Base-by-base conservation (phyloP, 2,329 filamentous ascomycete genomes). In the Ceratocystis lukuohia region DNA sequence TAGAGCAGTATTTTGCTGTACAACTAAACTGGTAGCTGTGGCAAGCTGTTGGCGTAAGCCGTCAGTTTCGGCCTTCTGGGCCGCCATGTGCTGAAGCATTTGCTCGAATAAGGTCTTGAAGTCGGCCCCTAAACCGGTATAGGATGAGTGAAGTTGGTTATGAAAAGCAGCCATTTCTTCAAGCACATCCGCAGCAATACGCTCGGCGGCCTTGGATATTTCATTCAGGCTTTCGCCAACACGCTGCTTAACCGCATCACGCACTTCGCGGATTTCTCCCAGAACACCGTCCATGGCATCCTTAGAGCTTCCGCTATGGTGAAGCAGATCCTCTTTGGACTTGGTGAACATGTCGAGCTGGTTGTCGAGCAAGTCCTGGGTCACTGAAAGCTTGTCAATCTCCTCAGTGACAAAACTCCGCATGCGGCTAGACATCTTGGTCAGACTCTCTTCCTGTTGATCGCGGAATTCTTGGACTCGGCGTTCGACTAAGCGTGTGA, bases 231-330 rank as follows among this genome's bases (percentile, higher is more conserved):
- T 62, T n/a, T 66, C 53, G 22, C 64, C 64, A 12, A 68, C 66
- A 3, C 63, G 63, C 8, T 65, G 57, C 78, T 96, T 96, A 64
- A 97, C 90, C 65, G 89, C 87, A 74, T 96, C 89, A 25, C 93
- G 85, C 28, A 97, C 80, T n/a, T 84, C 85, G 73, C 96, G 64
- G 6, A 67, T 67, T 20, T 63, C 93, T 71, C 94, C 89, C 8
- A 99, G 80, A 1, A 96, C 87, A n/a, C 84, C 80, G 71, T 96
- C 92, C 89, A 96, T 91, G 66, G 92, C 88, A 61, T 92, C 85
- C 71, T 88, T 89, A 2, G 91, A 88, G 69, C 81, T 79, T 28
- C 82, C 79, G 66, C 86, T 88, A 71, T 88, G 86, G 53, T 83
- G 79, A 30, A 88, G 81, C 17, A 95, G 81, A 70, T 88, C 83